Evolutionary conservation across 2,329 filamentous ascomycete genomes (phyloP).

Genomic region (Penicillium sp.): DNA sequence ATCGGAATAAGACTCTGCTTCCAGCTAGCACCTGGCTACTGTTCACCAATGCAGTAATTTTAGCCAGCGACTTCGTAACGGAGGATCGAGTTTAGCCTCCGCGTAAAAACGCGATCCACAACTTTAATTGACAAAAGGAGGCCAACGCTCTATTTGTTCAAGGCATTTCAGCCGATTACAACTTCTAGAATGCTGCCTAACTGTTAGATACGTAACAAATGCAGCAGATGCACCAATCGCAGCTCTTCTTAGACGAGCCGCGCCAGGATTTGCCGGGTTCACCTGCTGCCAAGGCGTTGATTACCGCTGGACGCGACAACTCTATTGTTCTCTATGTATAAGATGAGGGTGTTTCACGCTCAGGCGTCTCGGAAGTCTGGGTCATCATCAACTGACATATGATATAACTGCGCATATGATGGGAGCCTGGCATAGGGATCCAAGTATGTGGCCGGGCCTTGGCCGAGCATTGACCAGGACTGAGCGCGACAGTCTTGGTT

Average conservation of each 20-base stretch:
- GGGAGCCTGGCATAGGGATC: background rate
- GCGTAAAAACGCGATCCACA: constrained; percentile 2
- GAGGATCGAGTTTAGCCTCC: constrained; percentile 3
- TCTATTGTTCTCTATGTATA: background rate
- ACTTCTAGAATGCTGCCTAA: background rate
- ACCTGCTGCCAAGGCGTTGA: background rate
- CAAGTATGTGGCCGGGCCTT: background rate
- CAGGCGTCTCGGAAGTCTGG: background rate
- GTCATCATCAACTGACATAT: background rate
- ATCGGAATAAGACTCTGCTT: background rate
- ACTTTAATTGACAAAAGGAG: constrained; percentile 3
- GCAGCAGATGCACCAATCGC: background rate
- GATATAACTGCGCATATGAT: background rate
- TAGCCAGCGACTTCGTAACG: background rate
- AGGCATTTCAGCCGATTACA: background rate
- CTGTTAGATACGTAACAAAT: background rate
- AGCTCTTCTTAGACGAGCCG: background rate
- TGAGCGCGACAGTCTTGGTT: background rate
- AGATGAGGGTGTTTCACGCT: background rate
- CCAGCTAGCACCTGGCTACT: background rate
- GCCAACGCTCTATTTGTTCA: background rate
- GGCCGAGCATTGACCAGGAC: constrained; percentile 9
- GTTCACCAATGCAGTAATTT: background rate
- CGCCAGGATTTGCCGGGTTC: background rate
- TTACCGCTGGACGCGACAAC: background rate